phyloP scores from a whole-genome alignment of 1,284 basidiomycete genomes.

The Tilletia walkeri region DNA sequence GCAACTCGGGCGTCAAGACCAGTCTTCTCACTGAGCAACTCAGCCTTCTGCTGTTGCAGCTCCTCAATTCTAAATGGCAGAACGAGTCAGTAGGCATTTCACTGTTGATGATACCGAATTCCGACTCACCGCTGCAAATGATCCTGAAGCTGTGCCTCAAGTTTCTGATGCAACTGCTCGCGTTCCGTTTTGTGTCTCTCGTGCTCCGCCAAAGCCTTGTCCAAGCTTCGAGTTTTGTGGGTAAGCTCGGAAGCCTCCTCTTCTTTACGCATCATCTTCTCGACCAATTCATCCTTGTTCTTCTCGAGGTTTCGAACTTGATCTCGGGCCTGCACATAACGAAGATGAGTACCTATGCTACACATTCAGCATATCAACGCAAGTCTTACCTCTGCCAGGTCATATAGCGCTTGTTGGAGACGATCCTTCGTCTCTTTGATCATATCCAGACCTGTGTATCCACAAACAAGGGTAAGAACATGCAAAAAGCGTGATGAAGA shows the following conservation, averaged over 20 bases:
- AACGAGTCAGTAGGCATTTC: background rate
- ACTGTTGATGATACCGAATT: no score
- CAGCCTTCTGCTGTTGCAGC: background rate
- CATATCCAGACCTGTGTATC: background rate
- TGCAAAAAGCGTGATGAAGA: background rate
- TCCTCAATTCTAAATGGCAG: background rate
- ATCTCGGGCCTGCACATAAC: background rate
- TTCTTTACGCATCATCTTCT: conserved; percentile 7
- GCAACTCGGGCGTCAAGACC: no score
- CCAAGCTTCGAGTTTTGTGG: background rate
- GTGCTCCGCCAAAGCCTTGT: background rate
- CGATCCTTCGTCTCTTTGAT: conserved; percentile 12
- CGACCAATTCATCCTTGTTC: background rate
- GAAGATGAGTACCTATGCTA: background rate
- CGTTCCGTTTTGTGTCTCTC: background rate
- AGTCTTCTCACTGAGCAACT: background rate
- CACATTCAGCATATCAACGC: background rate
- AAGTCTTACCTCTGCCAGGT: conserved; percentile 1
- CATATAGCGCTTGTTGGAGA: background rate
- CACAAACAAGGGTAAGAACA: background rate
- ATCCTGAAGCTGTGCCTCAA: background rate
- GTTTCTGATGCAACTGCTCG: background rate
- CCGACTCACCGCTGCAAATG: background rate
- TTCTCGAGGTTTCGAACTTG: background rate
- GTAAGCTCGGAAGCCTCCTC: background rate